Evolutionary conservation across 1,284 basidiomycete genomes (phyloP), one percentile per base, ranked within the genome.

Genomic region (Hemileia vastatrix): DNA sequence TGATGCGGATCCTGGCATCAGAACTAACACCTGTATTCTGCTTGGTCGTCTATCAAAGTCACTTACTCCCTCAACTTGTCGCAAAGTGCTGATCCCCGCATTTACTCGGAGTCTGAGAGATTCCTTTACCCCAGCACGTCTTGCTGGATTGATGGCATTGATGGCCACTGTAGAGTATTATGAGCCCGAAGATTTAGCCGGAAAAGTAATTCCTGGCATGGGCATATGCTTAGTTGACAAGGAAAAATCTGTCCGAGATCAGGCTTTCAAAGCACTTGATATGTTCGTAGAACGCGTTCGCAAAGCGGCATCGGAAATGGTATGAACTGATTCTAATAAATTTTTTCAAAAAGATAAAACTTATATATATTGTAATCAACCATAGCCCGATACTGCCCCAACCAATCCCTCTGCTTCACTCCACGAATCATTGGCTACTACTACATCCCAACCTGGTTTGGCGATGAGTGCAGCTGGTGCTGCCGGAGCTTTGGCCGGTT

Each of bases 1-100:
- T 18, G 94, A 98, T 73, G 80, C 85, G 0, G 94, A 97, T 77
- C 83, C 93, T 0, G 93, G 91, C 1, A 96, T 98, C 71, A 84
- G 95, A 47, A 98, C 94, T 11, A 98, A 98, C 74, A 96, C 94
- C 0, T 97, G 92, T 72, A 95, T 98, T 68, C 83, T 98, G 3
- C 84, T 99, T 48, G 94, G 94, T 6, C 83, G 93, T 8, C 81
- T 99, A 2, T 90, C 88, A 18, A 90, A 90, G 0, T 83, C 83
- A 2, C 80, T 98, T 1, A 86, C 87, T 1, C 82, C 87, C 64
- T 86, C 90, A 68, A 97, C 94, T 4, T 91, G 93, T 74, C 84
- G 86, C 67, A 97, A 96, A 73, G 91, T 99, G 8, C 83, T 99
- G 1, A 88, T 97, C 0, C 91, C 94, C 1, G 95, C 95, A 1